These are phyloP conservation scores for Penicillium janthinellum DNA, from an alignment of 2,329 filamentous ascomycete species.

Conservation along the genomic window DNA sequence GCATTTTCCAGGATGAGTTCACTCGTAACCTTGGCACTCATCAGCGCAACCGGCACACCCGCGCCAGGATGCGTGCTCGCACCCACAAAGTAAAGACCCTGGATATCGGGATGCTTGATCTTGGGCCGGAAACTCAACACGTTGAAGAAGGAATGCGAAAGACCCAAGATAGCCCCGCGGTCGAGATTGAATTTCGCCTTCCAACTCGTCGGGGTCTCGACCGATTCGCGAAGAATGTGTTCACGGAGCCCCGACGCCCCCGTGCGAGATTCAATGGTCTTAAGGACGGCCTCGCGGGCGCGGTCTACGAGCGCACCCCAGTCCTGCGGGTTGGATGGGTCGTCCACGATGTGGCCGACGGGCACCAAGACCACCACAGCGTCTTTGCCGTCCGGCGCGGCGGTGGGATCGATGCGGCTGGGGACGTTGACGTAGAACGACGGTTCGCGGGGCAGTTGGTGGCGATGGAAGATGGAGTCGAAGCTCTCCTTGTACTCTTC, in stretches of 20 bases:
- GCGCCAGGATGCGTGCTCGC: slow-evolving; percentile 76
- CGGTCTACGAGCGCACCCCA: slow-evolving; percentile 51
- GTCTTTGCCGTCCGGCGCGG: slow-evolving; percentile 67
- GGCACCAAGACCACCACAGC: slow-evolving; percentile 71
- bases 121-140: slow-evolving; percentile 37
- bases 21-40: slow-evolving; percentile 19
- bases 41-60: slow-evolving; percentile 64
- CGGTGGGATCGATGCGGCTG: slow-evolving; percentile 66
- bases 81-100: slow-evolving; percentile 67
- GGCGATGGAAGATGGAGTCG: slow-evolving; percentile 72
- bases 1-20: background rate
- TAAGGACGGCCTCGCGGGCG: slow-evolving; percentile 62
- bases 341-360: slow-evolving; percentile 62
- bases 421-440: slow-evolving; percentile 80
- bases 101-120: slow-evolving; percentile 29
- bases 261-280: slow-evolving; percentile 62
- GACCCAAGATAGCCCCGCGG: slow-evolving; percentile 71
- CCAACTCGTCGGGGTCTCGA: slow-evolving; percentile 70
- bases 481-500: slow-evolving; percentile 73
- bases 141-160: slow-evolving; percentile 70
- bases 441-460: slow-evolving; percentile 67
- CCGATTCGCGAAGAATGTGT: slow-evolving; percentile 60
- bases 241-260: slow-evolving; percentile 53
- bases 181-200: slow-evolving; percentile 71
- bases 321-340: slow-evolving; percentile 12